Evolutionary conservation across 306 rosid genomes (phyloP), one percentile per base, ranked within the genome.

Genomic region (Ormosia semicastrata): DNA sequence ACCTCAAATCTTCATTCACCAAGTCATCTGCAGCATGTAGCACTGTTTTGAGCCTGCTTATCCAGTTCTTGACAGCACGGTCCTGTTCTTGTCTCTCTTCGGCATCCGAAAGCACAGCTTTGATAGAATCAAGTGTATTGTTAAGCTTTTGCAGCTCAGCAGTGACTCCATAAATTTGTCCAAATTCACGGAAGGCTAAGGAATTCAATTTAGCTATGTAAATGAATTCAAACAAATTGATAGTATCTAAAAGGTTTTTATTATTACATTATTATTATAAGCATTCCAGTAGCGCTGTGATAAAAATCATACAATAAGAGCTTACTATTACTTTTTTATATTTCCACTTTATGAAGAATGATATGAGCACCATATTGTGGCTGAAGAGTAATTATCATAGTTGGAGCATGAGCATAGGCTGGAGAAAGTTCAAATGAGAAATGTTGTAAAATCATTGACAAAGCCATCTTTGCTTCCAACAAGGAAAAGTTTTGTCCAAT

Each of bases 381-480:
- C 6, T 76, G 72, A 41, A 83, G 76, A 4, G 86, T 71, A 24
- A 84, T 0, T 4, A 14, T 1, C 0, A 4, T 0, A 6, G 13
- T 0, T 2, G 89, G 93, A 39, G 89, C 77, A 73, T 86, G 95
- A 57, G 83, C 18, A 52, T 91, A 87, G 1, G 83, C 8, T 0
- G 91, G 89, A 0, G 93, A 89, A 64, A 89, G 88, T 54, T 76
- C 81, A 39, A 89, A 87, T 2, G 91, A 79, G 52, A 86, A 89
- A 29, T 13, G 47, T 30, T 87, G 90, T 39, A 91, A 41, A 80
- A 91, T 85, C 84, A 86, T 29, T 1, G 95, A 47, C 40, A 91
- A 39, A 6, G 74, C 89, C 63, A 88, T 33, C 77, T 91, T 89
- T 17, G 90, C 91, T 65, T 89, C 91, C 13, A 75, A 3, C 36